Base-by-base conservation (phyloP, 495 filamentous ascomycete species). In the Talaromyces stipitatus region DNA sequence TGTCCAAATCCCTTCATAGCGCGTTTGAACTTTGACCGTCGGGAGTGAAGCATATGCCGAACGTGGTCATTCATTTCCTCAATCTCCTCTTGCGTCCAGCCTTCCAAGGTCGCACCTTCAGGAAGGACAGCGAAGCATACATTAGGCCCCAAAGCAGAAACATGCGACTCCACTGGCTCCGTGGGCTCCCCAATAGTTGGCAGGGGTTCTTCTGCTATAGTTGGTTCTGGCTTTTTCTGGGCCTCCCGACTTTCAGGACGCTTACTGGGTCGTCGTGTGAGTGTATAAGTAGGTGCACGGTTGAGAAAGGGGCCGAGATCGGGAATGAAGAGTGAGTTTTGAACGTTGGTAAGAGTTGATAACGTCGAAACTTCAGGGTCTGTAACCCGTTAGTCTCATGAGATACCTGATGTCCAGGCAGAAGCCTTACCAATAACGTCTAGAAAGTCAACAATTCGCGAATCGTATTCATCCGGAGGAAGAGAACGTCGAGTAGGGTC, bases 11-110 rank as follows among this genome's bases (percentile, higher is more conserved):
- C 87, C 63, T 78, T 85, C 85, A 90, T 82, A 3, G 79, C 67
- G 11, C 86, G 82, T 68, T 87, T 90, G 72, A 92, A 85, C 64
- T 84, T 88, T 43, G 82, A 85, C 12, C 87, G 77, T 32, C 80
- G 78, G 12, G 89, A 92, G 68, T 92, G 89, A 46, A 92, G 67
- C 82, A 90, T 87, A 59, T 92, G 89, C 33, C 89, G 75, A 22
- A 92, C 88, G 66, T 89, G 84, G 64, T 92, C 88, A 65, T 92
- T 88, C 53, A 91, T 72, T 61, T 88, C 81, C 51, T 78, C 77
- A 62, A 85, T 83, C 54, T 92, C 87, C 50, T 85, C 80, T 26
- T 79, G 74, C 4, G 67, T 79, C 88, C 88, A 92, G 16, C 82
- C 86, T 27, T 85, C 77, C 1, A 92, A 70, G 8, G 74, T 77